Base-by-base conservation (phyloP, 2,329 filamentous ascomycete genomes). In the Xylariaceae sp. region DNA sequence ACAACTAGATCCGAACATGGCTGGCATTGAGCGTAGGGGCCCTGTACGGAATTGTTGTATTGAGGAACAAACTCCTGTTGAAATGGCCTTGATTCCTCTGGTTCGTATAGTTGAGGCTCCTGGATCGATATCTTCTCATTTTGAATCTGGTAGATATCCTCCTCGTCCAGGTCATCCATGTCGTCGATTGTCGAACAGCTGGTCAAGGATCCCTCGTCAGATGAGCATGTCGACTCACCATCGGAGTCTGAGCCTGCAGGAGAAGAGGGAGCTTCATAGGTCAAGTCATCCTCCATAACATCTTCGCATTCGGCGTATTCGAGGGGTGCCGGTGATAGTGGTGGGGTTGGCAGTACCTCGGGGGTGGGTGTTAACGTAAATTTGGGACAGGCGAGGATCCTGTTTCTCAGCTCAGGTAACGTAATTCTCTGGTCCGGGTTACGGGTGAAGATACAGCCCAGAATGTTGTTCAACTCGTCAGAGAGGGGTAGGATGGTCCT, bases 401-500 rank as follows among this genome's bases (percentile, higher is more conserved):
- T 74, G 55, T 80, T 75, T 61, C 86, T 83, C 45, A 98, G 78
- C 68, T 95, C 87, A 45, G 81, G 70, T 53, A 98, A 78, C 45
- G 83, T 85, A 62, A 95, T 91, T 66, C 93, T 79, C 64, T 88
- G 82, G 59, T 83, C 77, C 46, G 93, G 91, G 68, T 93, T 84
- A 66, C 83, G 81, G 62, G 92, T 85, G 67, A 98, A 98, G 59
- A 97, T 87, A 61, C 86, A 82, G 55, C 82, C 83, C 59, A 98
- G 72, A 54, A 98, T 94, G 63, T 80, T 76, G 71, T 96, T 91
- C 65, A 97, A 77, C 64, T 96, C 91, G 64, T 88, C 77, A 45
- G 93, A 91, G 61, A 98, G 71, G 19, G 93, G 92, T 46, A 98
- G 78, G 59, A 98, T 98, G 52, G 89, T 87, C 74, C 90, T 86